phyloP scores from a whole-genome alignment of 2,329 filamentous ascomycete genomes.

The Hypoxylon sp. region DNA sequence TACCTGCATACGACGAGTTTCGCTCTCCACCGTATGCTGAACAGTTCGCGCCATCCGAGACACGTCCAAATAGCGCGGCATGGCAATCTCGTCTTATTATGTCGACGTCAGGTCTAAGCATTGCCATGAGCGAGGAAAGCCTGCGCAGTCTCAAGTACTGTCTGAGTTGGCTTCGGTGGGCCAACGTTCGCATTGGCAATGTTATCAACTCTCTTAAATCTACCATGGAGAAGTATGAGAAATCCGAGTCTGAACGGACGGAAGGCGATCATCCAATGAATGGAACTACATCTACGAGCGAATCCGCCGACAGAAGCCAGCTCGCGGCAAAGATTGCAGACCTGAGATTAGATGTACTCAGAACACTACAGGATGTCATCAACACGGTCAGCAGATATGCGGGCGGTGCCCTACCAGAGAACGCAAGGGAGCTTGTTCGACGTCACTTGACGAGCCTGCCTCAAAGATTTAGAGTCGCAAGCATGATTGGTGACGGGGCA shows the following conservation, averaged over 20 bases:
- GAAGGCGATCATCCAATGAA: conserved; percentile 49
- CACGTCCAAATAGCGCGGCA: conserved; percentile 53
- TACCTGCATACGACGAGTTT: conserved; percentile 87
- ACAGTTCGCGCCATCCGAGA: conserved; percentile 57
- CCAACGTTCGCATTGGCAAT: conserved; percentile 84
- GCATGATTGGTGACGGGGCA: conserved; percentile 59
- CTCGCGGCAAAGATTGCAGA: conserved; percentile 75
- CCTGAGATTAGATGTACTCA: conserved; percentile 79
- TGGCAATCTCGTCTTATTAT: conserved; percentile 91
- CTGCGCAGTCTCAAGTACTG: conserved; percentile 88
- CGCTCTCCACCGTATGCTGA: conserved; percentile 83
- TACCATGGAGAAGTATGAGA: conserved; percentile 85
- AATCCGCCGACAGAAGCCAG: conserved; percentile 61
- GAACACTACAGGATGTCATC: conserved; percentile 84
- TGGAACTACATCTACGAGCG: conserved; percentile 43
- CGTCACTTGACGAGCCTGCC: conserved; percentile 88
- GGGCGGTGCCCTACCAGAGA: conserved; percentile 91
- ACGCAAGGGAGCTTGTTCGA: conserved; percentile 86
- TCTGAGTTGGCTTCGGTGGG: conserved; percentile 82
- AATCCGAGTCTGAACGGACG: conserved; percentile 52
- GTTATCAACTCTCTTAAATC: conserved; percentile 81
- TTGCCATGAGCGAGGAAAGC: conserved; percentile 92
- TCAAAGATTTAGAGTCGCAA: conserved; percentile 83
- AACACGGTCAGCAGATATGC: conserved; percentile 90
- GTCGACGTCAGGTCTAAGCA: conserved; percentile 89